phyloP scores from a whole-genome alignment of 192 early-diverging fungal genomes.

The Linnemannia exigua region DNA sequence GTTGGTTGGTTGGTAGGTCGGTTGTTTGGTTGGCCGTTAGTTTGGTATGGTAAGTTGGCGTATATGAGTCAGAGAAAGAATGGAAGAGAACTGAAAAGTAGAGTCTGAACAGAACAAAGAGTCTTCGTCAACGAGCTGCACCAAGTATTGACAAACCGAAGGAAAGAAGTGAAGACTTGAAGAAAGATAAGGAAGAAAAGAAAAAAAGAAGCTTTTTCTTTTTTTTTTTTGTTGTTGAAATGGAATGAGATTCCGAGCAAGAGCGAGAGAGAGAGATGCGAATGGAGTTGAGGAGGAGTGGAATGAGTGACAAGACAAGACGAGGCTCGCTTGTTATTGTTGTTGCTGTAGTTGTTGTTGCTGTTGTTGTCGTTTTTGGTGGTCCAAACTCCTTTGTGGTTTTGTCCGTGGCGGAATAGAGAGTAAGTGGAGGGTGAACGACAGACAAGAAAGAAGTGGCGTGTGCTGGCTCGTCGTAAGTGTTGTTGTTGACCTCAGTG shows the following conservation, averaged over 20 bases:
- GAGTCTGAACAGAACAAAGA: not conserved
- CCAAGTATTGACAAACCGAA: too few relatives aligned
- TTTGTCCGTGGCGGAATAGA: not conserved
- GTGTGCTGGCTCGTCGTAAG: too few relatives aligned
- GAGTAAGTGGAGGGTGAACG: not conserved
- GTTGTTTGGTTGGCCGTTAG: not conserved
- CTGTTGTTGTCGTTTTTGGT: not conserved
- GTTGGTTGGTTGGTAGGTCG: not conserved
- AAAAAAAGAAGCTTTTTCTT: not conserved
- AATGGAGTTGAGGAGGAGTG: not conserved
- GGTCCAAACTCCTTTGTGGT: not conserved
- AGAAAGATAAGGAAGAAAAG: too few relatives aligned
- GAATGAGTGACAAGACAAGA: not conserved
- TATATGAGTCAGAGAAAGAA: constrained; percentile 3
- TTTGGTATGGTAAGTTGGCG: not conserved
- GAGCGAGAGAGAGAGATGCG: not conserved
- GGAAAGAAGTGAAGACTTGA: not conserved
- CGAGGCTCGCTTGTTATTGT: too few relatives aligned
- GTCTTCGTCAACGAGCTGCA: not conserved
- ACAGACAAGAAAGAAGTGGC: not conserved
- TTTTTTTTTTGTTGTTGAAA: not conserved
- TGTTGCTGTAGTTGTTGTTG: not conserved
- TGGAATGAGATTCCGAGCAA: not conserved
- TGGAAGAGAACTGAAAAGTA: not conserved
- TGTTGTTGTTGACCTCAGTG: too few relatives aligned